Evolutionary conservation across 495 filamentous ascomycete species (phyloP), one percentile per base, ranked within the genome.

Genomic region (Lasiosphaeria miniovina): DNA sequence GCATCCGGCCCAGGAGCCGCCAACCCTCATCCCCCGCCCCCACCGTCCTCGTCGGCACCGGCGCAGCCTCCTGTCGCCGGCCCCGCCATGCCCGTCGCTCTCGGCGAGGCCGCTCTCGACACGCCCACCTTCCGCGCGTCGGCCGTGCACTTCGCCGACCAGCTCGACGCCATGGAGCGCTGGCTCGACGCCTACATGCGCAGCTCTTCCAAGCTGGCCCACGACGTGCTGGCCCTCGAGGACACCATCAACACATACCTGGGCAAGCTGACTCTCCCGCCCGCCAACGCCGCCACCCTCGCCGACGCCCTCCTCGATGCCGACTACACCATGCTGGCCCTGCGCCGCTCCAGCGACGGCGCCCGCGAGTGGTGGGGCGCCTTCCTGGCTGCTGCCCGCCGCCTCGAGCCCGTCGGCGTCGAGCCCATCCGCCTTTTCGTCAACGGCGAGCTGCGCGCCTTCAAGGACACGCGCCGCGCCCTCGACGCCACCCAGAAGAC

Each of bases 81-180:
- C 60, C 75, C 74, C 48, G 71, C 77, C 40, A 77, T 83, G 41
- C 93, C 94, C n/a, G 95, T 98, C 35, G 83, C 85, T 50, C 82
- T 96, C 58, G 92, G 90, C 79, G 94, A 98, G 82, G 94, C 94
- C 51, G 89, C 92, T 35, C 87, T 97, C 74, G 94, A 98, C 74
- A 94, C 90, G 3, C 94, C 94, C 31, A 95, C 93, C 41, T 98
- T 98, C 74, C 88, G 94, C 60, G 89, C 92, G 36, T 90, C 90
- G 11, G 86, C 92, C 57, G 75, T 88, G 43, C 92, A 97, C 77
- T 96, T 96, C 76, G 80, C 86, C 36, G 94, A 98, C 61, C 92
- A 98, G 77, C 84, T 96, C 69, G 94, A 98, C 57, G 81, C 84
- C 57, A 83, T 98, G 55, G 95, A 98, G 71, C 86, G 84, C 81